Evolutionary conservation across 192 early-diverging fungal species (phyloP).

Genomic region (Globomyces pollinis-pini): DNA sequence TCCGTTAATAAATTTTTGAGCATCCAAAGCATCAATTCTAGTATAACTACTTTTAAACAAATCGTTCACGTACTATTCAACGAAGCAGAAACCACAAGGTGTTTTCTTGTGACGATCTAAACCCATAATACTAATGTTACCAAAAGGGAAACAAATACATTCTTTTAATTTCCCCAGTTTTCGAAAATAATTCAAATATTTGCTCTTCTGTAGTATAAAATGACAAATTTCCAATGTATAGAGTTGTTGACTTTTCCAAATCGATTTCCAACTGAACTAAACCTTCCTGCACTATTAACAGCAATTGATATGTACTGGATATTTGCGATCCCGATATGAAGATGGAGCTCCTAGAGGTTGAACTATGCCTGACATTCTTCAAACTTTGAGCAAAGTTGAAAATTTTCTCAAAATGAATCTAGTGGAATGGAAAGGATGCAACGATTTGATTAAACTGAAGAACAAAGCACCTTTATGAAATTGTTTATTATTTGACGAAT

Average conservation of each 20-base stretch:
- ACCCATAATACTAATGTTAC: constrained; percentile 99
- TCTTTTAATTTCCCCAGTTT: constrained; percentile 93
- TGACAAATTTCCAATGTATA: constrained; percentile 95
- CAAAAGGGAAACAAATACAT: no score
- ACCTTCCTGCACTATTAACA: no score
- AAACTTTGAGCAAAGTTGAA: no score
- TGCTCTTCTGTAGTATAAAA: constrained; percentile 99
- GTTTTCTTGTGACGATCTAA: constrained; percentile 87
- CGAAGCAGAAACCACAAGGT: constrained; percentile 99
- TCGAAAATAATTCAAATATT: constrained; percentile 91
- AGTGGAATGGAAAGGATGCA: no score
- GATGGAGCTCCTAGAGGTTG: constrained; percentile 70
- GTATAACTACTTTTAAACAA: constrained; percentile 78
- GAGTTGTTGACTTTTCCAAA: constrained; percentile 54
- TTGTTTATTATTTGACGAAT: no score
- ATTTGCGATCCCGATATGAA: constrained; percentile 77
- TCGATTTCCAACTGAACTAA: constrained; percentile 17
- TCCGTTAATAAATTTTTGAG: constrained; percentile 88
- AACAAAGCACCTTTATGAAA: no score
- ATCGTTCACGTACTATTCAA: constrained; percentile 63
- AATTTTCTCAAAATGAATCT: no score
- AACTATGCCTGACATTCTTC: constrained; percentile 53
- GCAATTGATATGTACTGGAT: no score
- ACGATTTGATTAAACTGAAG: no score
- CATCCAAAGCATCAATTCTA: constrained; percentile 81